Evolutionary conservation across 768 basidiomycete species (phyloP), one percentile per base, ranked within the genome.

Genomic region (Boletus subparvulus): DNA sequence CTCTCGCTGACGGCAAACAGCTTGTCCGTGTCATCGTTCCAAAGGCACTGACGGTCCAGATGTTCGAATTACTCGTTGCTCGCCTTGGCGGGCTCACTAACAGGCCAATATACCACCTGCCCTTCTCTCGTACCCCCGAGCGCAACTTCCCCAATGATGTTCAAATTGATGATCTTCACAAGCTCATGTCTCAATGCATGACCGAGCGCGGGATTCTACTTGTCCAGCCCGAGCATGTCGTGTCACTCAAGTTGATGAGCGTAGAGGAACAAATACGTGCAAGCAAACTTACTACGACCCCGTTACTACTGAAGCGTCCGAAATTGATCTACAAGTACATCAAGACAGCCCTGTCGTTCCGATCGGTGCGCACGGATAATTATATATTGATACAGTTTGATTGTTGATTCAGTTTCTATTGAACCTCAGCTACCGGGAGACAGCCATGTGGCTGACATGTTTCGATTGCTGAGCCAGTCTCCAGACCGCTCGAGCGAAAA

Each of bases 171-270:
- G 45, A 42, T 10, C 65, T 80, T 17, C 58, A 61, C 11, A 19
- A 44, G 17, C 52, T 82, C n/a, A 70, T 74, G 52, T 58, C 70
- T 32, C 65, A 65, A 26, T 83, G 82, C 55, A 66, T 64, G 51
- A 50, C 49, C 0, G 63, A 63, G 36, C 60, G 68, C 19, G 81
- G 81, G 0, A 59, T 83, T 11, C 61, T 81, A 3, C 64, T 83
- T 3, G 61, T 68, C 11, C 81, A 83, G 47, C 82, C 81, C 0
- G 80, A 83, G 45, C 80, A 83, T 40, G 73, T 80, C 3, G 70
- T 81, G 3, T 82, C 81, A 0, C 77, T 77, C 55, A 70, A 74
- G 53, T 65, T 83, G 32, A 75, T 76, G 74, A 67, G 69, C 0
- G 58, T 81, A 9, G 74, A 82, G 36, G 56, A 52, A 39, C 60